Conservation (phyloP, 805 yeast genomes). For the Metschnikowia hibisci region DNA sequence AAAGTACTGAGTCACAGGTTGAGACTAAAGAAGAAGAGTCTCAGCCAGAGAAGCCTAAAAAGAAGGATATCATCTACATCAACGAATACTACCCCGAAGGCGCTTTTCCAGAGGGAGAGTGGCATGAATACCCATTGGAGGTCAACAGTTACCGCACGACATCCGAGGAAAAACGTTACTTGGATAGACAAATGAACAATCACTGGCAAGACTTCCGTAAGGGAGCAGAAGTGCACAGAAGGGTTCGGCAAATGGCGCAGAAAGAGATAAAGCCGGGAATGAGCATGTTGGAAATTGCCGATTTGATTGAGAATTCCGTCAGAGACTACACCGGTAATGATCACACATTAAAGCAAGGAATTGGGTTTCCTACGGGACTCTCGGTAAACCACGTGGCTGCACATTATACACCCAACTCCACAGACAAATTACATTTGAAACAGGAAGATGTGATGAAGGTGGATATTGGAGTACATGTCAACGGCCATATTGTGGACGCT, state of each 20-base stretch:
- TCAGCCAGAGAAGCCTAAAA: constrained; percentile 37
- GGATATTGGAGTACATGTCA: constrained; percentile 94
- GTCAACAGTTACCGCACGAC: constrained; percentile 68
- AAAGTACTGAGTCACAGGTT: constrained; percentile 7
- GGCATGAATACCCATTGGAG: constrained; percentile 73
- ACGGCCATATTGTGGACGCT: constrained; percentile 90
- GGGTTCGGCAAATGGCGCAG: constrained; percentile 79
- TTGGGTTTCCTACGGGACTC: constrained; percentile 98
- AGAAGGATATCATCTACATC: constrained; percentile 54
- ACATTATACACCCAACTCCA: constrained; percentile 95
- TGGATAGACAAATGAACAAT: constrained; percentile 59
- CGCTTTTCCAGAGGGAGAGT: constrained; percentile 81
- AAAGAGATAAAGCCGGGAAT: constrained; percentile 81
- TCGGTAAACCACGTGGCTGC: constrained; percentile 94
- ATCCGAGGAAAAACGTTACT: constrained; percentile 78
- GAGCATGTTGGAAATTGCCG: constrained; percentile 86
- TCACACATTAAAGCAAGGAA: constrained; percentile 66
- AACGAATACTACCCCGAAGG: constrained; percentile 66
- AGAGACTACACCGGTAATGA: constrained; percentile 70
- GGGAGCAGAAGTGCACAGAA: constrained; percentile 93
- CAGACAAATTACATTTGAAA: constrained; percentile 75
- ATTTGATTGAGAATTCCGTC: constrained; percentile 79
- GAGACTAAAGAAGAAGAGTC: constrained; percentile 44
- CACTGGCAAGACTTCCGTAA: constrained; percentile 87
- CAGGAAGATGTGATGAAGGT: constrained; percentile 95